Evolutionary conservation across 2,329 filamentous ascomycete genomes (phyloP).

Genomic region (Parascedosporium putredinis): DNA sequence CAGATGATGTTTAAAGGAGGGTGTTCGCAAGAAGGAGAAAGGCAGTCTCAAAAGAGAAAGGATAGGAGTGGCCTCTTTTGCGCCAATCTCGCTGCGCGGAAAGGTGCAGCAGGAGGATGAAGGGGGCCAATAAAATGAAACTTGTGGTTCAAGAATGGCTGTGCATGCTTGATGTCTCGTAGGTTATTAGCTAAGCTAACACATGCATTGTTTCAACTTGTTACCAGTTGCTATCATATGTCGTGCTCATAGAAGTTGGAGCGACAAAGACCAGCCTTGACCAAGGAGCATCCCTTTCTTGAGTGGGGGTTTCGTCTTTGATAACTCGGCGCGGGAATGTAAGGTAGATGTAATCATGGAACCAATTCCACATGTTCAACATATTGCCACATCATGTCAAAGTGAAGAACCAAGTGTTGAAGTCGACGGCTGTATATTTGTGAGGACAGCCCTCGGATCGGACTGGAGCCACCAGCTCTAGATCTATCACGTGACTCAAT

Average conservation of each 20-base stretch:
- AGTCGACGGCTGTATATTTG: too few species aligned
- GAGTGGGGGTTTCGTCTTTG: too few species aligned
- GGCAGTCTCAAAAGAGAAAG: background rate
- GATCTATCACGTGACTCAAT: too few species aligned
- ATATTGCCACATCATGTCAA: too few species aligned
- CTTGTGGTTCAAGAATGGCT: background rate
- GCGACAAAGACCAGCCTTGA: background rate
- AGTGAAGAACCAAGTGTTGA: too few species aligned
- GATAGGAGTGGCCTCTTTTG: slow-evolving; percentile 3
- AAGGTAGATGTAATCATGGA: background rate
- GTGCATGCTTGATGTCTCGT: too few species aligned
- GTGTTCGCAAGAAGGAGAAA: background rate
- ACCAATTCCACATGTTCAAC: background rate
- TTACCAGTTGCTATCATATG: background rate
- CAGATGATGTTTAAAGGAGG: background rate
- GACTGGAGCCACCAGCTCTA: too few species aligned
- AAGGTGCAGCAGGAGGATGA: too few species aligned
- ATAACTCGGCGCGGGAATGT: too few species aligned
- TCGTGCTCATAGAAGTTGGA: too few species aligned
- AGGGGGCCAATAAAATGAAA: too few species aligned
- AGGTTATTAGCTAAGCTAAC: background rate
- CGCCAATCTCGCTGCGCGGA: background rate
- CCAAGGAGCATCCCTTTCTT: background rate
- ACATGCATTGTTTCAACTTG: background rate
- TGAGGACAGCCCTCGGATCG: too few species aligned